Percentiles rank a stretch among this genome's conserved stretches.
These are phyloP conservation scores for Aspergillaceae sp. DNA, from an alignment of 2,329 filamentous ascomycete genomes.

Conservation along the genomic window DNA sequence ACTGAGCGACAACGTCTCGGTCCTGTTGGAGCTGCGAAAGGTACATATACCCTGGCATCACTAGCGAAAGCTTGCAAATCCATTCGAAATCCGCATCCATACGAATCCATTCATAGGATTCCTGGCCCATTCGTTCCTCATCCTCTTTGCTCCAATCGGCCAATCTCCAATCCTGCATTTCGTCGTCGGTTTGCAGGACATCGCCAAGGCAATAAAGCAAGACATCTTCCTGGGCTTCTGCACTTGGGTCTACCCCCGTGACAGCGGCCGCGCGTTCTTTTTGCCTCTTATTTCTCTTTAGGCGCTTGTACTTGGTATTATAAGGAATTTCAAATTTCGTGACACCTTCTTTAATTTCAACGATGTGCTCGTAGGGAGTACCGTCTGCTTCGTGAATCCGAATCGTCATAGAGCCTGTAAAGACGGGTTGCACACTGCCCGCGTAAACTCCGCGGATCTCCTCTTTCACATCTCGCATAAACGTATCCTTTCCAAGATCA, in stretches of 20 bases:
- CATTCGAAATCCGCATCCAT: slow-evolving; percentile 98
- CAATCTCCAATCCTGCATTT: slow-evolving; percentile 73
- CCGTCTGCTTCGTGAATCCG: slow-evolving; percentile 96
- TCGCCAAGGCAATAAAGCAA: slow-evolving; percentile 89
- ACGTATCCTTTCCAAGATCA: slow-evolving; percentile 62
- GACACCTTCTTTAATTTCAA: slow-evolving; percentile 81
- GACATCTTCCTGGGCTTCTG: slow-evolving; percentile 66
- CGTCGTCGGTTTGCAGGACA: slow-evolving; percentile 72
- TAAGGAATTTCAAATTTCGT: slow-evolving; percentile 92
- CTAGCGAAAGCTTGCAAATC: slow-evolving; percentile 75
- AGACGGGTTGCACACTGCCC: slow-evolving; percentile 65
- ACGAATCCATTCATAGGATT: slow-evolving; percentile 97
- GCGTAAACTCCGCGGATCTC: slow-evolving; percentile 60
- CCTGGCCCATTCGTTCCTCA: slow-evolving; percentile 83
- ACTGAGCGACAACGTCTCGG: slow-evolving; percentile 83
- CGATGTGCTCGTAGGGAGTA: slow-evolving; percentile 94
- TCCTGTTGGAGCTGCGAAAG: slow-evolving; percentile 96
- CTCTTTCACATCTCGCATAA: slow-evolving; percentile 79
- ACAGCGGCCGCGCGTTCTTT: slow-evolving; percentile 65
- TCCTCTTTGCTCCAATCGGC: slow-evolving; percentile 84
- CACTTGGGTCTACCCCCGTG: slow-evolving; percentile 53
- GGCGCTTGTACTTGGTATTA: slow-evolving; percentile 96
- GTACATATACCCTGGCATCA: slow-evolving; percentile 94
- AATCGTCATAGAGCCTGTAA: slow-evolving; percentile 95
- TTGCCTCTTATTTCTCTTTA: slow-evolving; percentile 78